Percentiles rank a stretch among this genome's conserved stretches.
These are phyloP conservation scores for Sistotremastrum niveocremeum DNA, from an alignment of 768 basidiomycete species.

Conservation along the genomic window DNA sequence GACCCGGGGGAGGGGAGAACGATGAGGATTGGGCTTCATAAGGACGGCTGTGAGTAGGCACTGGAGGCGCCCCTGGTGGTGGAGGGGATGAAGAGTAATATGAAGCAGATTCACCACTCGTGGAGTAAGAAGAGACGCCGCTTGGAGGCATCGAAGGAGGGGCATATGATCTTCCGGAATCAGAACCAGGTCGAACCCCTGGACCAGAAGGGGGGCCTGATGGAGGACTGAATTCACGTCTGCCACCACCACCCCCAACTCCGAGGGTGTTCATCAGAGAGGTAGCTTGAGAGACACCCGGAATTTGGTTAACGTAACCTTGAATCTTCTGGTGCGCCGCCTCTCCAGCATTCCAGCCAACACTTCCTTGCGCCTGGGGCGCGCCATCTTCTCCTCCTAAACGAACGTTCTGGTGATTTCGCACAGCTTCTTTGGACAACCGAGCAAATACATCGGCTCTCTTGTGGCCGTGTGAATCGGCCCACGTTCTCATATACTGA, in stretches of 20 bases:
- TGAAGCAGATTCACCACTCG: no score
- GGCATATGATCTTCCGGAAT: no score
- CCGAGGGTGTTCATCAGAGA: slow-evolving; percentile 16
- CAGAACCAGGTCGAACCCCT: no score
- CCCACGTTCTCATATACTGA: slow-evolving; percentile 51
- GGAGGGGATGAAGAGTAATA: no score
- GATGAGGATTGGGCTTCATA: no score
- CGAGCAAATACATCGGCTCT: slow-evolving; percentile 39
- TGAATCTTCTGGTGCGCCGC: slow-evolving; percentile 34
- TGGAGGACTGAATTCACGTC: slow-evolving; percentile 2
- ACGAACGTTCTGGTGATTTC: slow-evolving; percentile 61
- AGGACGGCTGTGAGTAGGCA: no score
- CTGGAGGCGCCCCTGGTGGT: no score
- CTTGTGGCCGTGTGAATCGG: slow-evolving; percentile 32
- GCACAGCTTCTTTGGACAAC: slow-evolving; percentile 51
- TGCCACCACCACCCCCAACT: slow-evolving; percentile 12
- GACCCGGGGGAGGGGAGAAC: no score
- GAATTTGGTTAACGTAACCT: slow-evolving; percentile 33
- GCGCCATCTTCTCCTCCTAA: slow-evolving; percentile 37
- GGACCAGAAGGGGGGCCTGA: not conserved
- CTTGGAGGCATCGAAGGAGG: no score
- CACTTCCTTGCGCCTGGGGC: slow-evolving; percentile 32
- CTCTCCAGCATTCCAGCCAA: slow-evolving; percentile 33
- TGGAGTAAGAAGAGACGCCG: no score
- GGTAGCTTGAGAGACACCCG: slow-evolving; percentile 33